Evolutionary conservation across 257 asterid genomes (phyloP).

Genomic region (Anisodus acutangulus): DNA sequence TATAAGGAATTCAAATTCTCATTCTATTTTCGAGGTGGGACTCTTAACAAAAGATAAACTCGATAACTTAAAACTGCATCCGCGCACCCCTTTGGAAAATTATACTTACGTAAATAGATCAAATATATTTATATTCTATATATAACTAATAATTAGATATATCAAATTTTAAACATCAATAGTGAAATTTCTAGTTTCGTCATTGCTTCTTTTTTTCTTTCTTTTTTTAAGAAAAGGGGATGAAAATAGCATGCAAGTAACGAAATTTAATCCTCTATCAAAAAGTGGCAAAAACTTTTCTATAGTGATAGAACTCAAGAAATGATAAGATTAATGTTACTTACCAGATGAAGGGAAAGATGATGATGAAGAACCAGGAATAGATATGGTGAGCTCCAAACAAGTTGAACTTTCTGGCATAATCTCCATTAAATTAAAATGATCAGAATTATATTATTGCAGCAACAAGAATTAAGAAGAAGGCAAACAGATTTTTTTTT

Average conservation of each 20-base stretch:
- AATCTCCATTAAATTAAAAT: slow-evolving; percentile 44
- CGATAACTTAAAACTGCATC: not conserved
- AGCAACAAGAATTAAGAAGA: slow-evolving; percentile 13
- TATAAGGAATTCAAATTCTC: too few species aligned
- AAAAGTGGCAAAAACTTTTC: not conserved
- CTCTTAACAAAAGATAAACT: too few species aligned
- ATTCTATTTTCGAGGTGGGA: too few species aligned
- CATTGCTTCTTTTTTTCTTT: too few species aligned
- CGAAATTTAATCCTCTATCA: too few species aligned
- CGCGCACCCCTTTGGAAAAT: not conserved
- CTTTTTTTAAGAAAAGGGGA: not conserved
- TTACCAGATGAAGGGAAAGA: slow-evolving; percentile 64
- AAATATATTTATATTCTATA: too few species aligned
- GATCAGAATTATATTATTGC: not conserved
- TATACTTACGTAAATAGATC: too few species aligned
- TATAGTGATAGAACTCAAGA: not conserved
- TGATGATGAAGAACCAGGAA: slow-evolving; percentile 64
- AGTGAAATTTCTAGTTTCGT: not conserved
- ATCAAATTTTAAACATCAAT: not conserved
- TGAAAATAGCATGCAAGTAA: too few species aligned
- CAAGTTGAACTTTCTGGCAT: slow-evolving; percentile 42
- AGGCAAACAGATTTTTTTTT: slow-evolving; percentile 23
- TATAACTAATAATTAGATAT: too few species aligned
- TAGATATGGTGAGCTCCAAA: slow-evolving; percentile 69
- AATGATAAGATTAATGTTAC: not conserved